A percentile compares a stretch with the other conserved stretches of the same genome.
These are phyloP conservation scores for Salvia miltiorrhiza DNA, from an alignment of 257 asterid genomes.

Conservation along the genomic window DNA sequence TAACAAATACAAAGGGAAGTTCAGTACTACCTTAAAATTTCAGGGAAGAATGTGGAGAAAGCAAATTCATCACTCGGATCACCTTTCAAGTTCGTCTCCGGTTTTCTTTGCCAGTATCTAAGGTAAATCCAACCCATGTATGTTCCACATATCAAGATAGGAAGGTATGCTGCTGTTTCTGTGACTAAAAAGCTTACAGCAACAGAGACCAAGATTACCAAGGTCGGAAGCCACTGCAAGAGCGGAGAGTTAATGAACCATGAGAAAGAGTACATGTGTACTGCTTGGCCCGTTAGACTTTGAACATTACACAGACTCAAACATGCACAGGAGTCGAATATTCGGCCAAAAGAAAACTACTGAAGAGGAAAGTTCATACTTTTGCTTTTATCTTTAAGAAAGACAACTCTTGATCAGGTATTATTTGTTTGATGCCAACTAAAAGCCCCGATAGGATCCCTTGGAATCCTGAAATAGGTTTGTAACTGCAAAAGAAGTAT, in stretches of 20 bases:
- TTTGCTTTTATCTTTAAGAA: conserved; percentile 63
- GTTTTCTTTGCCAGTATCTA: conserved; percentile 82
- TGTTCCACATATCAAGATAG: conserved; percentile 75
- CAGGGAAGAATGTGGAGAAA: conserved; percentile 82
- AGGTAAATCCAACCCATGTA: conserved; percentile 92
- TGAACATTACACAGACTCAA: neutral
- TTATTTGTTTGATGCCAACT: conserved; percentile 88
- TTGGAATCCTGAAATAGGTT: conserved; percentile 92
- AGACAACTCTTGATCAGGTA: conserved; percentile 85
- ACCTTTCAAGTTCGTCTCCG: conserved; percentile 78
- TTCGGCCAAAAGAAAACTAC: neutral
- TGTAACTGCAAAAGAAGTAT: conserved; percentile 46
- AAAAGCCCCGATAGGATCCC: conserved; percentile 83
- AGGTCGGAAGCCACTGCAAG: conserved; percentile 95
- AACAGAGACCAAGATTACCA: conserved; percentile 50
- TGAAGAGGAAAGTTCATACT: conserved; percentile 43
- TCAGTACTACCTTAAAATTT: conserved; percentile 47
- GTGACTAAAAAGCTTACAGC: conserved; percentile 53
- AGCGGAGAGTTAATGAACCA: conserved; percentile 17
- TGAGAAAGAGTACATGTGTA: neutral
- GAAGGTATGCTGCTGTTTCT: conserved; percentile 66
- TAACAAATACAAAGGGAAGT: neutral
- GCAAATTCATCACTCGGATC: conserved; percentile 95
- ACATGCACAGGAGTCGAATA: neutral
- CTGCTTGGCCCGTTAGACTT: neutral